Evolutionary conservation across 2,329 filamentous ascomycete species (phyloP).

Genomic region (Colletotrichum simmondsii): DNA sequence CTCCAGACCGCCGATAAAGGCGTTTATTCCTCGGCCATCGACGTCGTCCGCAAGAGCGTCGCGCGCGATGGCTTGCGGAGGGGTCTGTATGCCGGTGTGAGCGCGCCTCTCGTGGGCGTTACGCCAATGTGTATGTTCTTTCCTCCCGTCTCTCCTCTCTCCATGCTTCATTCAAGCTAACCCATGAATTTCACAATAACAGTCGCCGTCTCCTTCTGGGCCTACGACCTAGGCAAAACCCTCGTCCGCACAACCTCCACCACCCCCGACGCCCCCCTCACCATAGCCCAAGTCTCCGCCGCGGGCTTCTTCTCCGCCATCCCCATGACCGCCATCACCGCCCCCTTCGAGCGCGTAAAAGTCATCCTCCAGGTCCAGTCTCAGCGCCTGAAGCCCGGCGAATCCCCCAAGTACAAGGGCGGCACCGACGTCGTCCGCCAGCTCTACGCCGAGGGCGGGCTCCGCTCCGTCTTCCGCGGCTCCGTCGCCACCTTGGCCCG

Average conservation of each 20-base stretch:
- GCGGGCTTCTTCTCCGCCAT: constrained; percentile 98
- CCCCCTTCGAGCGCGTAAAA: constrained; percentile 98
- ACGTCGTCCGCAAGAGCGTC: constrained; percentile 90
- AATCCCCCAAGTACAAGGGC: constrained; percentile 92
- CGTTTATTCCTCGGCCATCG: constrained; percentile 88
- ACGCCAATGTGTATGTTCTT: constrained; percentile 93
- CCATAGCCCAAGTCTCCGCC: constrained; percentile 87
- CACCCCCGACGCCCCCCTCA: constrained; percentile 74
- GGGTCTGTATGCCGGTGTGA: constrained; percentile 96
- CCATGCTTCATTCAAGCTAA: not conserved
- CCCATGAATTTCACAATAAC: not conserved
- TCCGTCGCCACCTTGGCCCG: constrained; percentile 90
- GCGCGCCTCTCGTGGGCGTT: constrained; percentile 92
- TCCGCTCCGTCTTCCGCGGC: constrained; percentile 93
- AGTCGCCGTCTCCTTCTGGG: constrained; percentile 82
- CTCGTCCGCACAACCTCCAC: constrained; percentile 78
- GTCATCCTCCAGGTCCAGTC: constrained; percentile 98
- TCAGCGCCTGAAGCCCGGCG: constrained; percentile 87
- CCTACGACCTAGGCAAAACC: constrained; percentile 94
- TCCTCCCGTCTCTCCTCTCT: not conserved
- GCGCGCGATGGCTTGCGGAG: constrained; percentile 83
- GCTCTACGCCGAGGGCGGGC: constrained; percentile 89
- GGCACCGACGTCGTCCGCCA: constrained; percentile 92
- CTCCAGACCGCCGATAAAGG: constrained; percentile 96
- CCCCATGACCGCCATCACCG: constrained; percentile 98